Evolutionary conservation across 805 yeast genomes (phyloP).

Genomic region (Priceomyces castillae): DNA sequence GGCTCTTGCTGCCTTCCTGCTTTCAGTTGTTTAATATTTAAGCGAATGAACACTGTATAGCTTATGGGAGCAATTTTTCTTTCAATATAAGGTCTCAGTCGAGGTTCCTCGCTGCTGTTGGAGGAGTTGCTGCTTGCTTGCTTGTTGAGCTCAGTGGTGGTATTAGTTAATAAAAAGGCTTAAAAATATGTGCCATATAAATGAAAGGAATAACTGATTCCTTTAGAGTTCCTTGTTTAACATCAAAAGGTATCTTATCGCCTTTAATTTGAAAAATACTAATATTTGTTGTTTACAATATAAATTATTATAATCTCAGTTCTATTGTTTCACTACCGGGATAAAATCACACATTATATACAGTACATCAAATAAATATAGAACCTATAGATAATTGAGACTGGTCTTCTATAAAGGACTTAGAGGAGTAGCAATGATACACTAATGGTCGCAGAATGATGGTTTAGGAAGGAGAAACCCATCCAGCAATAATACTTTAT

Average conservation of each 20-base stretch:
- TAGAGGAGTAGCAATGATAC: not conserved
- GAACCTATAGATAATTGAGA: not conserved
- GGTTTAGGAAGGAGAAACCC: no score
- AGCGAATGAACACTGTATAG: constrained; percentile 1
- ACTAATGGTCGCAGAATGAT: no score
- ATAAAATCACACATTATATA: not conserved
- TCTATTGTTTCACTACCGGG: not conserved
- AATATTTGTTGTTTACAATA: not conserved
- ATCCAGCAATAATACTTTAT: no score
- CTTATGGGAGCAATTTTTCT: not conserved
- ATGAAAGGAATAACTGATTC: not conserved
- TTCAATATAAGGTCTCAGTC: not conserved
- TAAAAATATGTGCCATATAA: not conserved
- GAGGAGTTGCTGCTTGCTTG: not conserved
- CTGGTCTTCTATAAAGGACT: not conserved
- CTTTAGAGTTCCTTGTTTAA: no score
- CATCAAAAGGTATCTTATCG: not conserved
- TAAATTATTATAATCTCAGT: not conserved
- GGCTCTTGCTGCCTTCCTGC: not conserved
- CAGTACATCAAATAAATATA: not conserved
- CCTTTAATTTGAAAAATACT: not conserved
- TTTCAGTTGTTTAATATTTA: not conserved
- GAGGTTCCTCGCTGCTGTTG: not conserved
- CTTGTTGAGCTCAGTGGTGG: not conserved
- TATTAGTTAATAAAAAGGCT: not conserved